Percentiles rank a stretch among this genome's conserved stretches.
These are phyloP conservation scores for Plantago major DNA, from an alignment of 257 asterid genomes.

Conservation along the genomic window DNA sequence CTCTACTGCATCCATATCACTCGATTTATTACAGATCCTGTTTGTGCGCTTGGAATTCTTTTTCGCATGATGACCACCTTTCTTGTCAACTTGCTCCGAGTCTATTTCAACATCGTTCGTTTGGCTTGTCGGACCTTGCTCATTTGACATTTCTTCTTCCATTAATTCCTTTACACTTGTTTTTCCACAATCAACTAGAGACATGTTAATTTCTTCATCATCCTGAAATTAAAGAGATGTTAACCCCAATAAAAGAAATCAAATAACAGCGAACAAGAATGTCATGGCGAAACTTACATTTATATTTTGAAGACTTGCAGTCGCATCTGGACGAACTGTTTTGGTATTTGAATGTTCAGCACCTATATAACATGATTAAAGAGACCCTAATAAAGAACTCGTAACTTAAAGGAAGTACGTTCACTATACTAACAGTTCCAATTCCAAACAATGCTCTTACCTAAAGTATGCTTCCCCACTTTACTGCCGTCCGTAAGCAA, in stretches of 20 bases:
- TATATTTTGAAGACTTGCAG: conserved; percentile 23
- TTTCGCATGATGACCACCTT: conserved; percentile 31
- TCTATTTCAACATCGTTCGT: conserved; percentile 31
- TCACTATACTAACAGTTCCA: not conserved
- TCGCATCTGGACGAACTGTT: conserved; percentile 20
- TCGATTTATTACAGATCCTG: conserved; percentile 30
- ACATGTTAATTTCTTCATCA: conserved; percentile 36
- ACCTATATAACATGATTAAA: conserved; percentile 25
- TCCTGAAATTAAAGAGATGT: conserved; percentile 31
- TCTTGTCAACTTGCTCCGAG: conserved; percentile 24
- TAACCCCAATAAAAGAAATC: conserved; percentile 9
- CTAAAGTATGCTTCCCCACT: conserved; percentile 36
- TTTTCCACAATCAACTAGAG: conserved; percentile 31
- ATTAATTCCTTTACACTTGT: conserved; percentile 88
- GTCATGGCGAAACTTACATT: conserved; percentile 34
- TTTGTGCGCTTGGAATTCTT: conserved; percentile 34
- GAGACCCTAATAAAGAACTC: not conserved
- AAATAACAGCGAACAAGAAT: conserved; percentile 12
- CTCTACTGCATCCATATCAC: conserved; percentile 38
- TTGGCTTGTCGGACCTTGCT: conserved; percentile 35
- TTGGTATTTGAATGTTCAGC: conserved; percentile 30
- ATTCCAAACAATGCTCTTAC: conserved; percentile 35
- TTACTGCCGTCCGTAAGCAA: conserved; percentile 67
- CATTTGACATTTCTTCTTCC: conserved; percentile 81
- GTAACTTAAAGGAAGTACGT: not conserved